Conservation (phyloP, 2,329 filamentous ascomycete genomes). For the Alternaria consortialis region DNA sequence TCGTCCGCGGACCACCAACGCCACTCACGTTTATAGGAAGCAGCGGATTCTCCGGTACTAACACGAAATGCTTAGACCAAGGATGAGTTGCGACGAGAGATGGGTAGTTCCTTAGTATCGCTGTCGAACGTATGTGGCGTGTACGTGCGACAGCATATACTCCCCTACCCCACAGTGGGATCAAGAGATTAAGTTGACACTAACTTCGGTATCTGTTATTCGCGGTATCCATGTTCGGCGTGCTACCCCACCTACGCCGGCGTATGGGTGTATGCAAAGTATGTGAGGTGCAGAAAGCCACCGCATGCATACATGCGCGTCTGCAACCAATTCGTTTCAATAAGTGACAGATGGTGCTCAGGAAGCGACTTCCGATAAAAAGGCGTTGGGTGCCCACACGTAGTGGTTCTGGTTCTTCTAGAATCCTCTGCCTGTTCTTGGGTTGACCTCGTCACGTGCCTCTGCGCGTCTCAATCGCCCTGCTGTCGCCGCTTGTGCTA, state of each 20-base stretch:
- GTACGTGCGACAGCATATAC: too few species aligned
- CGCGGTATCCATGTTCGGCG: too few species aligned
- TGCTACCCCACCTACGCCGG: too few species aligned
- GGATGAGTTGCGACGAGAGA: too few species aligned
- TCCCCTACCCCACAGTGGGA: neutral
- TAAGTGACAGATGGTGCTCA: too few species aligned
- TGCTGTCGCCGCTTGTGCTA: neutral
- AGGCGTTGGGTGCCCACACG: neutral
- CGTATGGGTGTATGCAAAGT: too few species aligned
- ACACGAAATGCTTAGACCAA: too few species aligned
- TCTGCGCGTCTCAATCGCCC: neutral
- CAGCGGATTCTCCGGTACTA: too few species aligned
- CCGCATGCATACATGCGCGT: neutral
- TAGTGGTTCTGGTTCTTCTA: neutral
- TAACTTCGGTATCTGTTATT: neutral
- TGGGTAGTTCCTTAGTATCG: too few species aligned
- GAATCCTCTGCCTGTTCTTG: neutral
- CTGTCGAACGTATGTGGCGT: too few species aligned
- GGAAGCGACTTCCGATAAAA: neutral
- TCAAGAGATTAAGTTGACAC: neutral
- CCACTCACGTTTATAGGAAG: too few species aligned
- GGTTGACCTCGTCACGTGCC: neutral
- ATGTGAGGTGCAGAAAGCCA: neutral
- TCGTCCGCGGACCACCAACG: too few species aligned
- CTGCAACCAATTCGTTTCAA: neutral